Base-by-base conservation (phyloP, 2,329 filamentous ascomycete genomes). In the Xylariaceae sp. region DNA sequence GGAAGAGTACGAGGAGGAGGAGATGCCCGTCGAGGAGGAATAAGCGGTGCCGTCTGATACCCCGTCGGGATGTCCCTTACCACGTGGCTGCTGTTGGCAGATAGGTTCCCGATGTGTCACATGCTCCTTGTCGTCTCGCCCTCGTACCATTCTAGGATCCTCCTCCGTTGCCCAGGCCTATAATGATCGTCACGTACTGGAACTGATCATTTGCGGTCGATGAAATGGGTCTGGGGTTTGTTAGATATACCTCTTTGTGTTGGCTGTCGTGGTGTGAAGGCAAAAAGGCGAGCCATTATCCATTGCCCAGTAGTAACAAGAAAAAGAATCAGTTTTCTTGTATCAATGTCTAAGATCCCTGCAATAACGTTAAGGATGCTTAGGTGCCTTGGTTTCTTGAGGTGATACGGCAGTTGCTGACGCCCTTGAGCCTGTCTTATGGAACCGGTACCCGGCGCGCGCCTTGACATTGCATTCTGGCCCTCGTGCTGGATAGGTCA, bases 1-100 rank as follows among this genome's bases (percentile, higher is more conserved):
- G 55, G 90, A 96, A 70, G 89, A 94, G 71, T 88, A 94, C 63
- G 89, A 93, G 62, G 83, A 83, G 56, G 87, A 92, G 74, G 89
- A 94, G 67, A 75, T 72, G 47, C 79, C 79, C 53, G 55, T 77
- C 45, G 81, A 86, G 68, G 80, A 84, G 64, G 83, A 84, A 60
- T 68, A 68, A 47, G 39, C 29, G n/a, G 29, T 33, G 12, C 6
- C 26, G n/a, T 28, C 18, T 19, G 29, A 37, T 37, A 37, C 28
- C 33, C 28, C 12, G 14, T 23, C 17, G 14, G 30, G 18, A 23
- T 12, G 26, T 5, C 11, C 11, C 11, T 5, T 14, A n/a, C 13
- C 10, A 16, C 15, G 13, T 14, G 11, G 15, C 3, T 16, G 14
- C 26, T 12, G 11, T 4, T 11, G 12, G 15, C 26, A 29, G 15